Conservation (phyloP, 106 monocot genomes). For the Apostasia shenzhenica region DNA sequence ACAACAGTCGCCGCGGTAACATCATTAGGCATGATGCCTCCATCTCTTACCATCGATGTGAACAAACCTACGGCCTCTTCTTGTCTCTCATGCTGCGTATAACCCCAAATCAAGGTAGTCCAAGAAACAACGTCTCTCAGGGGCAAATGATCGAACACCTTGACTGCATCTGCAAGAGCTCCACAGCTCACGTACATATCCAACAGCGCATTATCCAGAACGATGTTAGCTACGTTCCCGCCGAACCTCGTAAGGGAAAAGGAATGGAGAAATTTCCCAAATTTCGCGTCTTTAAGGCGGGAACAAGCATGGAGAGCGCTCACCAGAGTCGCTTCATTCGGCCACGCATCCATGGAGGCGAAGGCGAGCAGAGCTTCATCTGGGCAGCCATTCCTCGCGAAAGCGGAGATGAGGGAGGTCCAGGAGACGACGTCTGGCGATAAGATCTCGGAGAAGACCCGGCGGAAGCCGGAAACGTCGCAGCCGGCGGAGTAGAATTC, state of each 20-base stretch:
- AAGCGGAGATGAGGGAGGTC: constrained; percentile 31
- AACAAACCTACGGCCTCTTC: constrained; percentile 30
- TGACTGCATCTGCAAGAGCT: constrained; percentile 11
- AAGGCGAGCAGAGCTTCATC: constrained; percentile 28
- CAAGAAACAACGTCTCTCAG: constrained; percentile 45
- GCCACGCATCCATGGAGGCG: constrained; percentile 19
- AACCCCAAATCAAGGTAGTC: constrained; percentile 42
- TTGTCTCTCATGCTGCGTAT: constrained; percentile 6
- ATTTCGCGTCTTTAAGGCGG: background rate
- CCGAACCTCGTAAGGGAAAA: constrained; percentile 16
- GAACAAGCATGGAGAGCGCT: constrained; percentile 34
- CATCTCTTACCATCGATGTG: constrained; percentile 13
- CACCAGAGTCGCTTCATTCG: constrained; percentile 44
- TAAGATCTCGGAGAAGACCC: constrained; percentile 16
- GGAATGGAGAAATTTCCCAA: constrained; percentile 40
- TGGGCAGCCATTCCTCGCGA: constrained; percentile 20
- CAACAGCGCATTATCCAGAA: constrained; percentile 41
- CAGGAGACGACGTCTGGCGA: constrained; percentile 34
- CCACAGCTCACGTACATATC: constrained; percentile 38
- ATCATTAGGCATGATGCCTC: constrained; percentile 34
- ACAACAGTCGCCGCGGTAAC: constrained; percentile 36
- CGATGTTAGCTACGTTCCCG: constrained; percentile 13
- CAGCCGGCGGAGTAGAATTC: constrained; percentile 25
- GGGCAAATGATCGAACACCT: constrained; percentile 43
- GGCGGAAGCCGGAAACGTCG: constrained; percentile 9